phyloP scores from a whole-genome alignment of 352 stramenopile genomes.

The Blastocystis sp. region DNA sequence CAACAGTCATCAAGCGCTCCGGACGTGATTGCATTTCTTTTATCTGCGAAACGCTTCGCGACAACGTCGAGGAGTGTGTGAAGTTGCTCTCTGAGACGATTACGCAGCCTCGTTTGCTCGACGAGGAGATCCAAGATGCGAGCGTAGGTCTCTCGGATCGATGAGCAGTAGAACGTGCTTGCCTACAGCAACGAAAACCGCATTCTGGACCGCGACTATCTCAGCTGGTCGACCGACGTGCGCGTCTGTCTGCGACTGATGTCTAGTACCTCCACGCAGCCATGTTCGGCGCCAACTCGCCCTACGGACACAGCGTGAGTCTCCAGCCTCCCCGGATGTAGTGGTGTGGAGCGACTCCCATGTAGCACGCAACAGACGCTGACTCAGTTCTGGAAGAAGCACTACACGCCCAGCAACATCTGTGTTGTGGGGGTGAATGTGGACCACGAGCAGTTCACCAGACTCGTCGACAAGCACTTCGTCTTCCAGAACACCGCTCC shows the following conservation, averaged over 20 bases:
- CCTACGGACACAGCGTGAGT: slow-evolving; percentile 28
- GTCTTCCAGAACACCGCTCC: background rate
- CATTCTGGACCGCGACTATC: slow-evolving; percentile 72
- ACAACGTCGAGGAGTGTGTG: slow-evolving; percentile 78
- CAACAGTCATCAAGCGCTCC: slow-evolving; percentile 72
- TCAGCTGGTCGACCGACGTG: slow-evolving; percentile 69
- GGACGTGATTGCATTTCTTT: slow-evolving; percentile 83
- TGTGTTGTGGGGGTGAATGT: slow-evolving; percentile 7
- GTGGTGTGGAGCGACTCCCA: background rate
- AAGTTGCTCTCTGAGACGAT: slow-evolving; percentile 79
- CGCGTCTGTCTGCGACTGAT: background rate
- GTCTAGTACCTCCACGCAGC: slow-evolving; percentile 11
- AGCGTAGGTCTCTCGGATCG: slow-evolving; percentile 7
- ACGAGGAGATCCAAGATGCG: slow-evolving; percentile 75
- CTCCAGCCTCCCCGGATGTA: slow-evolving; percentile 9
- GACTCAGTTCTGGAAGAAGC: slow-evolving; percentile 16
- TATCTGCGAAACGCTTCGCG: slow-evolving; percentile 78
- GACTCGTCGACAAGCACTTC: slow-evolving; percentile 9
- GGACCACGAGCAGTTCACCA: background rate
- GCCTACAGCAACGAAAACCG: slow-evolving; percentile 78
- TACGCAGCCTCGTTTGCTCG: slow-evolving; percentile 70
- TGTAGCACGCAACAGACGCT: background rate
- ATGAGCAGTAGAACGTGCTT: slow-evolving; percentile 73
- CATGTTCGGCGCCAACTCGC: slow-evolving; percentile 51
- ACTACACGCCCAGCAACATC: slow-evolving; percentile 9